Percentiles rank a stretch among this genome's conserved stretches.
Evolutionary conservation across 108 stramenopile genomes (phyloP).

Genomic region (Cyclotella atomus): DNA sequence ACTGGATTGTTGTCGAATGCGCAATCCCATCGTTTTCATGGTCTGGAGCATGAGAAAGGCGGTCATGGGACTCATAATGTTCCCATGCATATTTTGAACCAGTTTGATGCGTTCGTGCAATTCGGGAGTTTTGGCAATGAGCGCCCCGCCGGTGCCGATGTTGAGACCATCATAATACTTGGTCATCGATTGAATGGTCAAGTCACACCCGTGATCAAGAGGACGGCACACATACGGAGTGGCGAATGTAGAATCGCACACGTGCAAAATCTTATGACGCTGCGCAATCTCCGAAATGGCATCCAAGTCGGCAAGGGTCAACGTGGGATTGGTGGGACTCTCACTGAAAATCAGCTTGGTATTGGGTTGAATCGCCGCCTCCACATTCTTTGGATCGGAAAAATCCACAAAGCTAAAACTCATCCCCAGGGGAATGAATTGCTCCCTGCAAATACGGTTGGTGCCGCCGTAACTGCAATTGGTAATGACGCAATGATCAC

Average conservation of each 20-base stretch:
- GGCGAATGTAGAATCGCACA: conserved; percentile 79
- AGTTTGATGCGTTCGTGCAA: conserved; percentile 75
- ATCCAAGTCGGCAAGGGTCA: conserved; percentile 72
- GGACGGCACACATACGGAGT: conserved; percentile 76
- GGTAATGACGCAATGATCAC: conserved; percentile 86
- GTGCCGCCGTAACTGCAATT: conserved; percentile 88
- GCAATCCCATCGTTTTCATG: conserved; percentile 86
- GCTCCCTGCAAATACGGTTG: conserved; percentile 77
- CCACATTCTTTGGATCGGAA: conserved; percentile 67
- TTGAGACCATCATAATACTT: conserved; percentile 88
- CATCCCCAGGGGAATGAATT: conserved; percentile 71
- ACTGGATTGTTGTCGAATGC: conserved; percentile 65
- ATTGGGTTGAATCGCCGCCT: conserved; percentile 72
- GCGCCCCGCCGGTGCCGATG: conserved; percentile 80
- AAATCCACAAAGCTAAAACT: conserved; percentile 80
- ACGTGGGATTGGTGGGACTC: conserved; percentile 80
- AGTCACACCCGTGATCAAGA: conserved; percentile 75
- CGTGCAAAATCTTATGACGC: conserved; percentile 63
- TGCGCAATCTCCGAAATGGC: conserved; percentile 75
- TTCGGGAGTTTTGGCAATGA: conserved; percentile 68
- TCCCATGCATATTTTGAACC: conserved; percentile 85
- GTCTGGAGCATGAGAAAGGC: conserved; percentile 83
- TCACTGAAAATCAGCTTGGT: conserved; percentile 85
- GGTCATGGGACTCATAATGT: conserved; percentile 83
- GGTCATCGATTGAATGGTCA: conserved; percentile 79